Conservation (phyloP, 768 basidiomycete species). For the Panaeolus papilionaceus region DNA sequence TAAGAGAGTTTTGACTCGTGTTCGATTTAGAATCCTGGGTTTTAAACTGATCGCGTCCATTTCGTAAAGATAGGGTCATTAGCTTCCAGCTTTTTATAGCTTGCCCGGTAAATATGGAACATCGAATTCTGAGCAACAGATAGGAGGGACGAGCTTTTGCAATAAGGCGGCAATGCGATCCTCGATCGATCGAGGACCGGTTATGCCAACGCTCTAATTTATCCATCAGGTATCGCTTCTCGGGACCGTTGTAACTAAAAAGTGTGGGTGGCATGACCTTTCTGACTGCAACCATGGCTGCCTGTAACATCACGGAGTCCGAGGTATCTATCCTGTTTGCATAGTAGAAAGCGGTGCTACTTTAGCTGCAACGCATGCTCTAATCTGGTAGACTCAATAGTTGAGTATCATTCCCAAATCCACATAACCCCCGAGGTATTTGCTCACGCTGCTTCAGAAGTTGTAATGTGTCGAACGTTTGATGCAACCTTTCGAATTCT, state of each 20-base stretch:
- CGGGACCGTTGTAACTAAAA: not conserved
- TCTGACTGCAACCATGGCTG: not conserved
- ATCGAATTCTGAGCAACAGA: not conserved
- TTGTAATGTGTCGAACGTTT: not conserved
- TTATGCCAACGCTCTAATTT: not conserved
- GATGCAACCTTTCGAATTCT: not conserved
- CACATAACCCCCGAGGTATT: not conserved
- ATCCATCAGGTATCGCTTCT: not conserved
- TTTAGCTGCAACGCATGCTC: no score
- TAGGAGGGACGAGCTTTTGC: not conserved
- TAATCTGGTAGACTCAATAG: no score
- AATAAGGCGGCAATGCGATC: not conserved
- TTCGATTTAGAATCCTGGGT: not conserved
- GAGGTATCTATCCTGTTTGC: not conserved
- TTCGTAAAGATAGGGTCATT: conserved; percentile 1
- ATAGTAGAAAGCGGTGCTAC: no score
- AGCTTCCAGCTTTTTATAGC: not conserved
- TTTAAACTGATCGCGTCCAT: not conserved
- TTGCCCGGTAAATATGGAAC: not conserved
- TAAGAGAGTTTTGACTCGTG: not conserved
- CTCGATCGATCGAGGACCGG: not conserved
- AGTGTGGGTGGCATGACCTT: not conserved
- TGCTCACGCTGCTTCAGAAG: not conserved
- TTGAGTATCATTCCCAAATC: not conserved
- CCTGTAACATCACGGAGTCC: not conserved